Evolutionary conservation across 768 basidiomycete genomes (phyloP), one percentile per base, ranked within the genome.

Genomic region (Termitomyces sp.): DNA sequence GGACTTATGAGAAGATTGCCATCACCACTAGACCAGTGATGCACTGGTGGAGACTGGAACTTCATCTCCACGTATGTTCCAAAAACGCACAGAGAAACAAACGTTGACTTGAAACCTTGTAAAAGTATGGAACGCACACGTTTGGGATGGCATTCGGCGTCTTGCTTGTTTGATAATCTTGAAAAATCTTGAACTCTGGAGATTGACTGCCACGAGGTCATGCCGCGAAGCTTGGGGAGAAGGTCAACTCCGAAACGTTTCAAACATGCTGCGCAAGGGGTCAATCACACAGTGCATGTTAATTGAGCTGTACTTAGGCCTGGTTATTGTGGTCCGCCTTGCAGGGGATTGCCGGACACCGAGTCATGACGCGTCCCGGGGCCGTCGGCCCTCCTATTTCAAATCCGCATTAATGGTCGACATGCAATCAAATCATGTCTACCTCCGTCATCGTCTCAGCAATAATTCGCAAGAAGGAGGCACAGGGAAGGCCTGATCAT

Each of bases 401-500:
- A 28, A 18, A 46, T 3, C 57, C 36, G 32, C 13, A 36, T 48
- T 33, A 46, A 20, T 33, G 16, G 24, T 32, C 39, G 36, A 32
- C 12, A 15, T 15, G 22, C 38, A 49, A 3, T 32, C 24, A 32
- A 20, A 22, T n/a, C 51, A 59, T 59, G 58, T 32, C 58, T 38
- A 46, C 40, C 44, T 54, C 52, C 2, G 18, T 46, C 33, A 32
- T 54, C 28, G 59, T 59, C 33, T 44, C 40, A 18, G 35, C 32
- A n/a, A 24, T 24, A 6, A 7, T 13, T 15, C 39, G 35, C n/a
- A 59, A 46, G 44, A 54, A 54, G 16, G 59, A 53, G 20, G 33
- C 11, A 7, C 58, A 54, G 42, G 52, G 40, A 18, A 67, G 61
- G 36, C 72, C 72, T 12, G 65, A 63, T n/a, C 73, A 74, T 56